A percentile compares a stretch with the other conserved stretches of the same genome.
These are phyloP conservation scores for Astrothelium subdiscretum DNA, from an alignment of 495 filamentous ascomycete species.

Conservation along the genomic window DNA sequence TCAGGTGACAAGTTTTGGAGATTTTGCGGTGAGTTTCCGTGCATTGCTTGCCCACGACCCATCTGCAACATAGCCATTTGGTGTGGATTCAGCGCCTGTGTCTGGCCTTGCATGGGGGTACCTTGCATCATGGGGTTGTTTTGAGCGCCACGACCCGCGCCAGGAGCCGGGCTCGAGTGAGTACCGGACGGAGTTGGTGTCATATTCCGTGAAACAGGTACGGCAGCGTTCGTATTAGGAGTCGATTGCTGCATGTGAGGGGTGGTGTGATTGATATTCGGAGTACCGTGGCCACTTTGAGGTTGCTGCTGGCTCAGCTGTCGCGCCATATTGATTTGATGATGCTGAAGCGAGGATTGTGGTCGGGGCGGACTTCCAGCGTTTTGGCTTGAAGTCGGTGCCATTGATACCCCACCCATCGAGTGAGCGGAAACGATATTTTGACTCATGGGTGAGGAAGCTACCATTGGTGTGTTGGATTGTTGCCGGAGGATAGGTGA, in stretches of 20 bases:
- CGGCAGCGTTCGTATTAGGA: conserved; percentile 47
- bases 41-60: conserved; percentile 4
- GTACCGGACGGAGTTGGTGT: conserved; percentile 27
- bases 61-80: conserved; percentile 16
- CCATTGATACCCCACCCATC: conserved; percentile 60
- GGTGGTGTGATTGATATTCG: conserved; percentile 55
- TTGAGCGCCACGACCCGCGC: conserved; percentile 56
- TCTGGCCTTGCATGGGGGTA: conserved; percentile 14
- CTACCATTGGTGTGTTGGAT: conserved; percentile 70
- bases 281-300: conserved; percentile 39
- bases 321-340: conserved; percentile 60
- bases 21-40: conserved; percentile 4
- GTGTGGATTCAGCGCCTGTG: conserved; percentile 17
- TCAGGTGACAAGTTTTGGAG: conserved; percentile 12
- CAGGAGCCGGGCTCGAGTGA: conserved; percentile 33
- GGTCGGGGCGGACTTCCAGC: conserved; percentile 68
- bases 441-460: conserved; percentile 64
- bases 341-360: conserved; percentile 63
- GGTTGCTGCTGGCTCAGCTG: conserved; percentile 58
- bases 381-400: conserved; percentile 57
- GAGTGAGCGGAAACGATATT: conserved; percentile 34
- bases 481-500: conserved; percentile 36
- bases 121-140: conserved; percentile 28
- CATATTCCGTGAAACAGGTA: conserved; percentile 46
- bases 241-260: conserved; percentile 71